Evolutionary conservation across 2,329 filamentous ascomycete species (phyloP), one percentile per base, ranked within the genome.

Genomic region (Talaromyces sp.): DNA sequence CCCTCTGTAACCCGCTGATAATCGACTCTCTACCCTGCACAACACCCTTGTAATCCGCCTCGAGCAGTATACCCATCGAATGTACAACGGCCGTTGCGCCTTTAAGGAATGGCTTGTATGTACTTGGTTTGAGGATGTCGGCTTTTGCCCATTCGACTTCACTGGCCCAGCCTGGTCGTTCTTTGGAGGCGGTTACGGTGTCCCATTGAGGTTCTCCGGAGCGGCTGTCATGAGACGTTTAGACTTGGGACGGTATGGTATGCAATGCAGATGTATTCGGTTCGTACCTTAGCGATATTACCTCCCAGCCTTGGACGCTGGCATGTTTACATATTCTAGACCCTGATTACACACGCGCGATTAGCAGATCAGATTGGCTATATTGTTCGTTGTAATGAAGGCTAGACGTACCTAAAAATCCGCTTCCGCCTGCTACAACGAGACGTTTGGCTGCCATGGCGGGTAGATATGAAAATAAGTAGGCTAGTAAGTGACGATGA

Each of bases 31-130:
- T 85, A 53, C 94, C 94, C 19, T 85, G 87, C 25, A 99, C 72
- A 15, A 96, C 87, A 65, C 89, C 89, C 76, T 99, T 99, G 84
- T 99, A 99, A 78, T 99, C 94, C 52, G 92, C 91, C 78, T 99
- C 94, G 9, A 99, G 84, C 17, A 99, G 81, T 66, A 99, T 97
- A 9, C 94, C 94, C 88, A 97, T 92, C 68, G 83, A 91, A 80
- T 99, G 94, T 48, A 99, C 88, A 25, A 97, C 92, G 58, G 86
- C 92, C 71, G 91, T 85, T 61, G 91, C 89, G 58, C 83, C 84
- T 64, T 84, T 82, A 61, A 99, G 84, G 50, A 93, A 83, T 0
- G 87, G 78, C 8, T 83, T 84, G 77, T 97, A 99, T 17, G 89
- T 89, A 0, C 83, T 78, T 0, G 94, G 93, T 60, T 88, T 84